Base-by-base conservation (phyloP, 495 filamentous ascomycete genomes). In the Barbatosphaeria neglecta region DNA sequence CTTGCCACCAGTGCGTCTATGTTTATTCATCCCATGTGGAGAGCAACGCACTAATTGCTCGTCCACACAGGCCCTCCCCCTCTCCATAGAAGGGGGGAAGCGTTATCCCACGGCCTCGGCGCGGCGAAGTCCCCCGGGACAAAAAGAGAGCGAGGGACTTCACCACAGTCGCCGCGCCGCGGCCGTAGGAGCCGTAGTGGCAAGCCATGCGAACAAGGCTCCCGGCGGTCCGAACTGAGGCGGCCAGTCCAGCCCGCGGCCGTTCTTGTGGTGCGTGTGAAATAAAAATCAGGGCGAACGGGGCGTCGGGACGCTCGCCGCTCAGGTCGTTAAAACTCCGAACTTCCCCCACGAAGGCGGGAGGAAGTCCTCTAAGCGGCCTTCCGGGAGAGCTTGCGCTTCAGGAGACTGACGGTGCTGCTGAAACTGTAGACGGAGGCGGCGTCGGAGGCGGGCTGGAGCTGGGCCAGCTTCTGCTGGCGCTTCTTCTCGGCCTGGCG, bases 361-460 rank as follows among this genome's bases (percentile, higher is more conserved):
- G n/a, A n/a, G n/a, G n/a, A n/a, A n/a, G n/a, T n/a, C n/a, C n/a
- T n/a, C n/a, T n/a, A 6, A 5, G 16, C 19, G 17, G 6, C 7
- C 24, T 15, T 31, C 7, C 28, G 39, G 9, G 25, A 31, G 33
- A 49, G 11, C 33, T 40, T 49, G 41, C 35, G 22, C 47, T 49
- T 49, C 15, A 44, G 19, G 20, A 49, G 33, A 22, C 41, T 22
- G 4, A 49, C 19, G 20, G 27, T 44, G 47, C 47, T 49, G 41
- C 27, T 22, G 40, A 44, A 43, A 41, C 47, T 49, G 47, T n/a
- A 38, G 28, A 40, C 17, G 33, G 47, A 49, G 19, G 41, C 41
- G 31, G 19, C 20, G 47, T 49, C 47, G 33, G 39, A 41, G 47
- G 44, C 47, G 33, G 39, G 24, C 22, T 22, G 20, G 8, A 41